phyloP scores from a whole-genome alignment of 192 early-diverging fungal species.

The Entophlyctis helioformis region DNA sequence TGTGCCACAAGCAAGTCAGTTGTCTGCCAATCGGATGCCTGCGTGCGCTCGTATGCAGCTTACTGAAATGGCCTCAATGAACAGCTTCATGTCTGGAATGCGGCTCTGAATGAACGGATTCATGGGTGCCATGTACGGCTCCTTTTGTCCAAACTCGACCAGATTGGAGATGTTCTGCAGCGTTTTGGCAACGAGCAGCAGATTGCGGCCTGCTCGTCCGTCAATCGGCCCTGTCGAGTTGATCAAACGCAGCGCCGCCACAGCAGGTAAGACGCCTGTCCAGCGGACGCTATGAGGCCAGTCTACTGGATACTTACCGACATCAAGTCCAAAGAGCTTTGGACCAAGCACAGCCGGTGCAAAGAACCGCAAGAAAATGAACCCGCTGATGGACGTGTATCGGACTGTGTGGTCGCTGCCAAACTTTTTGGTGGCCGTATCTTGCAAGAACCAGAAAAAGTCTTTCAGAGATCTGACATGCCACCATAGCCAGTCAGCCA shows the following conservation, averaged over 20 bases:
- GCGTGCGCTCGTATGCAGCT: too few relatives aligned
- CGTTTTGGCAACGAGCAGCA: conserved; percentile 28
- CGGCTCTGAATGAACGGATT: conserved; percentile 13
- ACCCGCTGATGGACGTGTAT: conserved; percentile 31
- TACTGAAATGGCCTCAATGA: conserved; percentile 13
- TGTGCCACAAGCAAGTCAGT: too few relatives aligned
- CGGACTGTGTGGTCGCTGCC: conserved; percentile 6
- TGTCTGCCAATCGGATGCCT: too few relatives aligned
- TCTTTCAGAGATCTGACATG: background rate
- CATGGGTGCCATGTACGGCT: conserved; percentile 19
- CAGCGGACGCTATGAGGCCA: too few relatives aligned
- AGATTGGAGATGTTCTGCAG: conserved; percentile 33
- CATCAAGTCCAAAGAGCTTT: conserved; percentile 12
- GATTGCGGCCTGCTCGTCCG: conserved; percentile 11
- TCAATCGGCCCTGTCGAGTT: conserved; percentile 14
- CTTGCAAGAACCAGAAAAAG: background rate
- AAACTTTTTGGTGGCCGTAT: conserved; percentile 5
- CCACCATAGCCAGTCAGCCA: background rate
- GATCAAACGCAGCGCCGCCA: background rate
- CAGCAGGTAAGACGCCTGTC: background rate
- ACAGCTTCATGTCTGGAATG: conserved; percentile 8
- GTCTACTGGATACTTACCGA: background rate
- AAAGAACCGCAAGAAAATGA: conserved; percentile 42
- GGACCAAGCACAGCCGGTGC: conserved; percentile 29
- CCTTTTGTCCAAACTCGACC: conserved; percentile 21